Evolutionary conservation across 148 eudicot species (phyloP).

Genomic region (Nyssa sinensis): DNA sequence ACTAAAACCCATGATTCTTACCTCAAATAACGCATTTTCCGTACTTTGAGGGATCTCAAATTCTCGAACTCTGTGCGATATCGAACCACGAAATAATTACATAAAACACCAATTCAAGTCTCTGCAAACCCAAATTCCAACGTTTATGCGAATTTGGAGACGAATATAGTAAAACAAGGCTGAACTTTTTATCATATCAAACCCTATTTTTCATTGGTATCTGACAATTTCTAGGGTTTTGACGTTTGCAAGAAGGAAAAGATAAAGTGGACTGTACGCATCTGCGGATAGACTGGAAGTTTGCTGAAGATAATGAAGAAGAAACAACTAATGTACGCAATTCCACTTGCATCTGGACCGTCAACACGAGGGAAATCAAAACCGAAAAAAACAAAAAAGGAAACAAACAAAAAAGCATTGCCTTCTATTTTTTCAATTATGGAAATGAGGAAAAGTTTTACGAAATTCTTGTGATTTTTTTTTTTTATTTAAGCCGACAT

Average conservation of each 20-base stretch:
- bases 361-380: no score
- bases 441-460: no score
- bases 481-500: no score
- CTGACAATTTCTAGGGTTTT: background rate
- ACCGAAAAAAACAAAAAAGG: no score
- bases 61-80: background rate
- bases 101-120: background rate
- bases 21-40: background rate
- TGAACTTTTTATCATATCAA: background rate
- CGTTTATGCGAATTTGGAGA: background rate
- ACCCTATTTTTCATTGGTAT: background rate
- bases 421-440: no score
- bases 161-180: background rate
- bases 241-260: background rate
- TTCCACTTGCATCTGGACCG: no score
- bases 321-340: background rate
- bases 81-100: background rate
- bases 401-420: no score
- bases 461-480: no score
- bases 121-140: background rate
- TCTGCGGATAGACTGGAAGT: background rate
- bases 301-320: background rate
- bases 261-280: constrained; percentile 1
- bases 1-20: background rate
- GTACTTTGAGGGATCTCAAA: background rate